phyloP scores from a whole-genome alignment of 2,329 filamentous ascomycete genomes.

The Curvularia verruculosa region DNA sequence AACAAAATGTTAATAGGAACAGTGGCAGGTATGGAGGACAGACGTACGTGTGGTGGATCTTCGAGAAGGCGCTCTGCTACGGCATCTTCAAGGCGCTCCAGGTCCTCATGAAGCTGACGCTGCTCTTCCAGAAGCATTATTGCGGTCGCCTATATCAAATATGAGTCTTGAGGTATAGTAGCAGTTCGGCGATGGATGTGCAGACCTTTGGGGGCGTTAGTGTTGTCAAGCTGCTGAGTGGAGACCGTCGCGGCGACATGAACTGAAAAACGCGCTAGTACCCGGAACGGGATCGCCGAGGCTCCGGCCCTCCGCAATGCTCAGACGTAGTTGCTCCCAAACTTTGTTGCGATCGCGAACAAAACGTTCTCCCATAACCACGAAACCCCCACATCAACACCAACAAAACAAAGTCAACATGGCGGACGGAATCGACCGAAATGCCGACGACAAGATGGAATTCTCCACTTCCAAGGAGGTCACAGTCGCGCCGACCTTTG shows the following conservation, averaged over 20 bases:
- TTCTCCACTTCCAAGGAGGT: conserved; percentile 99
- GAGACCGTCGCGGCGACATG: conserved; percentile 20
- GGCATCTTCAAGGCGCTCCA: conserved; percentile 93
- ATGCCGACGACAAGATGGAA: conserved; percentile 95
- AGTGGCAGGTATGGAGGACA: neutral
- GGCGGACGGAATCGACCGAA: conserved; percentile 92
- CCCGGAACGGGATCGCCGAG: conserved; percentile 20
- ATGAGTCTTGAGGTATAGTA: conserved; percentile 25
- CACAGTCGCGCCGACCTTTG: conserved; percentile 80
- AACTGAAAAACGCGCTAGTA: conserved; percentile 27
- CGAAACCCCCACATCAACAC: neutral
- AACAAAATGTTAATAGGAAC: conserved; percentile 14
- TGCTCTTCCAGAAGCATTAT: conserved; percentile 89
- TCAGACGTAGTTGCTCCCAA: conserved; percentile 23
- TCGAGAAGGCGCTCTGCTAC: conserved; percentile 87
- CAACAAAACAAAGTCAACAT: conserved; percentile 60
- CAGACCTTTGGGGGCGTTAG: conserved; percentile 33
- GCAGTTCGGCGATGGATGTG: conserved; percentile 16
- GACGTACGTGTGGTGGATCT: conserved; percentile 81
- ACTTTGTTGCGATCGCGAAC: conserved; percentile 28
- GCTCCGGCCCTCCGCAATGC: conserved; percentile 23
- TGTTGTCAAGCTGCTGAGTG: conserved; percentile 20
- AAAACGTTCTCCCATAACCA: conserved; percentile 11
- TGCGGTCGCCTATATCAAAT: conserved; percentile 27
- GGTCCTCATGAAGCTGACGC: conserved; percentile 91